Conservation (phyloP, 108 stramenopile genomes). For the Ochromonas danica region DNA sequence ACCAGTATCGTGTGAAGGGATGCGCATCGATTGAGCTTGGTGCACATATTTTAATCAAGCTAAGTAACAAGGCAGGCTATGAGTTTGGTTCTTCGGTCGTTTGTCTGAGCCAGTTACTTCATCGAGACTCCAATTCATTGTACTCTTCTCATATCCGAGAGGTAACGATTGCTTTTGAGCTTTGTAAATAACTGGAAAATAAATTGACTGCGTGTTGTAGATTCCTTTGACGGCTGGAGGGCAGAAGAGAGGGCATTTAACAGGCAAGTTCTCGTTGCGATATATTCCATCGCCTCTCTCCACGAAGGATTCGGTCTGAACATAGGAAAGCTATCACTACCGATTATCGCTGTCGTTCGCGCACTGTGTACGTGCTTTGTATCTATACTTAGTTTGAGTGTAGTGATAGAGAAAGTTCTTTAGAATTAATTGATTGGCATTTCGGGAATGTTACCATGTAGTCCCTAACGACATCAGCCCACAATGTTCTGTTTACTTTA, state of each 20-base stretch:
- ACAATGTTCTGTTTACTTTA: too few species aligned
- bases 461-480: too few species aligned
- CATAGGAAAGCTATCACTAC: too few species aligned
- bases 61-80: neutral
- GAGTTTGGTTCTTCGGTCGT: slow-evolving; percentile 5
- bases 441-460: too few species aligned
- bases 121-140: neutral
- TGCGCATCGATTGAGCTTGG: slow-evolving; percentile 23
- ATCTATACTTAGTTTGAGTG: too few species aligned
- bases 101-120: slow-evolving; percentile 1
- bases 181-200: neutral
- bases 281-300: slow-evolving; percentile 27
- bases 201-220: neutral
- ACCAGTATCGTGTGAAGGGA: slow-evolving; percentile 3
- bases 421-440: too few species aligned
- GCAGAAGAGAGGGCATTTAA: slow-evolving; percentile 8
- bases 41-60: neutral
- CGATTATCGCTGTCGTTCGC: too few species aligned
- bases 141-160: neutral
- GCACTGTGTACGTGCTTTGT: too few species aligned
- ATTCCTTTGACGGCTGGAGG: slow-evolving; percentile 20
- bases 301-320: too few species aligned
- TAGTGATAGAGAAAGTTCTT: too few species aligned
- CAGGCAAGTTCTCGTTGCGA: slow-evolving; percentile 25
- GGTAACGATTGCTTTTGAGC: neutral